Evolutionary conservation across 2,329 filamentous ascomycete genomes (phyloP).

Genomic region (Penicillium sp.): DNA sequence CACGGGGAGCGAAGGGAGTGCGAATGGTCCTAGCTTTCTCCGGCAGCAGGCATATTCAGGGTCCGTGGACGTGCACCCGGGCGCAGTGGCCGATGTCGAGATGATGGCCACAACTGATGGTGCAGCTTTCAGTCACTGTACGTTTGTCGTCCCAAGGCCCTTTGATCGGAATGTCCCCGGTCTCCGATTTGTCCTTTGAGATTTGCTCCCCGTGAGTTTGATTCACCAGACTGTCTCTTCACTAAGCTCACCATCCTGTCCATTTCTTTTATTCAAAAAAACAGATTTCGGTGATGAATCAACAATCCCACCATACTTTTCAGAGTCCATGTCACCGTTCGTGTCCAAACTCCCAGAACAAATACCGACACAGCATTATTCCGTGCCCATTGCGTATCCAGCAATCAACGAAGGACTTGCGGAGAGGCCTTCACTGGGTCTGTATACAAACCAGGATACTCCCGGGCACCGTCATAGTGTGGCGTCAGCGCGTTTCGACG

Average conservation of each 20-base stretch:
- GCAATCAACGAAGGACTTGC: neutral
- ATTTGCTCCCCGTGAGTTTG: too few species aligned
- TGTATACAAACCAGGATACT: neutral
- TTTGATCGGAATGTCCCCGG: too few species aligned
- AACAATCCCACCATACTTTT: slow-evolving; percentile 2
- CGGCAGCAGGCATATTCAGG: slow-evolving; percentile 4
- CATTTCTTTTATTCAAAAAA: neutral
- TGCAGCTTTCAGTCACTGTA: neutral
- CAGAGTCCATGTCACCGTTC: slow-evolving; percentile 1
- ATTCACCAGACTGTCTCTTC: neutral
- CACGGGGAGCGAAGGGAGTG: slow-evolving; percentile 15
- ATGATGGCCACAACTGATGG: neutral
- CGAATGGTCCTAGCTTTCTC: neutral
- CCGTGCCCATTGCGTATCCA: neutral
- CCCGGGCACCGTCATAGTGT: neutral
- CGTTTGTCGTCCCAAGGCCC: neutral
- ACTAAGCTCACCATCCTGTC: neutral
- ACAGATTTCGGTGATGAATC: slow-evolving; percentile 7
- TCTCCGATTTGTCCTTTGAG: too few species aligned
- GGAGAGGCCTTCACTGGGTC: neutral
- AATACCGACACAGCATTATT: slow-evolving; percentile 2
- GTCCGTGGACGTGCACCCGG: slow-evolving; percentile 5
- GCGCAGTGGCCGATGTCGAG: neutral
- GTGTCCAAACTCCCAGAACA: slow-evolving; percentile 6
- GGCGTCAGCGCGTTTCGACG: neutral